Base-by-base conservation (phyloP, 495 filamentous ascomycete genomes). In the Halenospora varia region DNA sequence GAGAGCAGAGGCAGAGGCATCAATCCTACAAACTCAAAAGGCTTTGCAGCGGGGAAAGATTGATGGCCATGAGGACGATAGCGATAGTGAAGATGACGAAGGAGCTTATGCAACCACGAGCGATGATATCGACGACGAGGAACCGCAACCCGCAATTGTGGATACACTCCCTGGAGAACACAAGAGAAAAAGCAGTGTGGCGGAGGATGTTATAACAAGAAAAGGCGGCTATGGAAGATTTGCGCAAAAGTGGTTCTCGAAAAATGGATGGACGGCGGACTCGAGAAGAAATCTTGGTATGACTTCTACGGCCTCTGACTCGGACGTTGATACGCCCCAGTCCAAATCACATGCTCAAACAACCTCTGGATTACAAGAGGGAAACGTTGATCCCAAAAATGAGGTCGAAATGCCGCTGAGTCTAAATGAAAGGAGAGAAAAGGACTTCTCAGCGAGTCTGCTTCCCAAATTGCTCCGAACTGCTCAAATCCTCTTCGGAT, bases 231-330 rank as follows among this genome's bases (percentile, higher is more conserved):
- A 96, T 70, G 92, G 93, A 1, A 75, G 88, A 20, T 96, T 96
- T 68, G 89, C 93, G 0, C 82, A 89, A 58, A 85, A 83, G 61
- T 97, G 94, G 93, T 90, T 97, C 61, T 92, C 88, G 11, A 84
- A 79, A 61, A 87, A 84, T 49, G 91, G 88, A 2, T 88, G 91
- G 87, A 85, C 58, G 15, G 56, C 53, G 10, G 65, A 59, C 35
- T 62, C 64, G 41, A 53, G 59, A 26, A 47, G 65, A 22, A 67
- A 67, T 60, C 48, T 67, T 24, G 62, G 62, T 9, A 57, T 64
- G 59, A 60, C 50, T 22, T 48, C 49, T 1, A 54, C 62, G 24
- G n/a, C n/a, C n/a, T n/a, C n/a, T n/a, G 47, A 56, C n/a, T 22
- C 51, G 15, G 48, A 25, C n/a, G 35, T 11, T 6, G 22, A 47